Evolutionary conservation across 1,284 basidiomycete genomes (phyloP).

Genomic region (Meira miltonrushii): DNA sequence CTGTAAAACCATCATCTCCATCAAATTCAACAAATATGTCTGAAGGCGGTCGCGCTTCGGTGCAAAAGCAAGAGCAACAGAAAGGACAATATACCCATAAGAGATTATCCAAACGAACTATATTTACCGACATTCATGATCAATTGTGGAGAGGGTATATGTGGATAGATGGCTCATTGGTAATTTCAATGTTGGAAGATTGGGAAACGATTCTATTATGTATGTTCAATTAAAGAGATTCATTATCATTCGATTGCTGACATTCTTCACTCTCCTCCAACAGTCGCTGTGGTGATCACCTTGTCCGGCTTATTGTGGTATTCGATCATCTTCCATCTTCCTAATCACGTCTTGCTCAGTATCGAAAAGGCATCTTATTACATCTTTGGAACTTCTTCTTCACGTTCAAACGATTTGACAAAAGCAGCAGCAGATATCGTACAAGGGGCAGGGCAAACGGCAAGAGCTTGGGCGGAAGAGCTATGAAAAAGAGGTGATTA

Average conservation of each 20-base stretch:
- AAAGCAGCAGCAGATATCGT: background rate
- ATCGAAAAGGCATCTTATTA: slow-evolving; percentile 2
- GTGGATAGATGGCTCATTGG: background rate
- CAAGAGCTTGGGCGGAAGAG: no score
- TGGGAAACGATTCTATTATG: slow-evolving; percentile 5
- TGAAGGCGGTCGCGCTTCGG: no score
- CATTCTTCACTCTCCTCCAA: background rate
- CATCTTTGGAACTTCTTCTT: slow-evolving; percentile 5
- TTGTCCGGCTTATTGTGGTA: slow-evolving; percentile 2
- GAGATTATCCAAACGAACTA: no score
- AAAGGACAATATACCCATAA: no score
- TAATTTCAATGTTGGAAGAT: background rate
- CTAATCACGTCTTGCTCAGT: background rate
- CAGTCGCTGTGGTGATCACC: background rate
- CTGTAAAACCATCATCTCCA: no score
- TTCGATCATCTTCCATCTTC: slow-evolving; percentile 2
- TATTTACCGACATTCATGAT: no score
- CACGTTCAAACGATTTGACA: background rate
- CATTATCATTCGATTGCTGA: background rate
- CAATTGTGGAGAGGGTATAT: background rate
- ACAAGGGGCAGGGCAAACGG: no score
- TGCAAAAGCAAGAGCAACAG: no score
- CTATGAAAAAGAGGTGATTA: no score
- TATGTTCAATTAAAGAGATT: background rate
- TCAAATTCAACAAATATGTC: no score